These are phyloP conservation scores for Laetiporus sulphureus DNA, from an alignment of 1,284 basidiomycete species.

Conservation along the genomic window DNA sequence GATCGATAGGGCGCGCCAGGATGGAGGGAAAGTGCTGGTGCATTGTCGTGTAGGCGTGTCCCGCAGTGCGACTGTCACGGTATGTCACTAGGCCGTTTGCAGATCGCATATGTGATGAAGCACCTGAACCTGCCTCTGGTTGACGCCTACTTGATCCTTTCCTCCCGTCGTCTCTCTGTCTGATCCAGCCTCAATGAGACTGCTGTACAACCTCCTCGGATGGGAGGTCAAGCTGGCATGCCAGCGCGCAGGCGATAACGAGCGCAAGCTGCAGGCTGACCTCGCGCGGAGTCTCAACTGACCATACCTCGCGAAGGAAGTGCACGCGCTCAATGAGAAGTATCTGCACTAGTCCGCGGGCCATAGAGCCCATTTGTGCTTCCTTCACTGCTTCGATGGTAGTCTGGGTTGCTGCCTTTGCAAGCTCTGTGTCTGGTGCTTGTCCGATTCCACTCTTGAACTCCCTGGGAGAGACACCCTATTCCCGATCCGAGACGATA, in stretches of 20 bases:
- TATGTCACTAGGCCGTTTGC: slow-evolving; percentile 31
- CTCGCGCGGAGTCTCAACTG: slow-evolving; percentile 63
- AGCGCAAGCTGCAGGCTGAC: slow-evolving; percentile 43
- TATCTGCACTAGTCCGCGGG: slow-evolving; percentile 62
- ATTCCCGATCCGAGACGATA: too few species aligned
- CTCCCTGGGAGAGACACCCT: too few species aligned
- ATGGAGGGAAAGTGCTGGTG: slow-evolving; percentile 88
- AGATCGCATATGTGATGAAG: slow-evolving; percentile 97
- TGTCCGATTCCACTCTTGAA: too few species aligned
- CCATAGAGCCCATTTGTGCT: too few species aligned
- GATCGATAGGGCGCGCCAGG: slow-evolving; percentile 81
- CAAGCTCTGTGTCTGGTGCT: too few species aligned
- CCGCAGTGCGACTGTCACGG: slow-evolving; percentile 87
- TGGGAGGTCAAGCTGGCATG: slow-evolving; percentile 86
- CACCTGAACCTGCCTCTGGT: slow-evolving; percentile 83
- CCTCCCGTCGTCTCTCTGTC: slow-evolving; percentile 77
- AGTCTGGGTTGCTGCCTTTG: too few species aligned
- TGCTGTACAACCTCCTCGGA: slow-evolving; percentile 89
- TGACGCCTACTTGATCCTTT: slow-evolving; percentile 88
- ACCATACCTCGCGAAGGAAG: slow-evolving; percentile 75
- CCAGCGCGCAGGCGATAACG: slow-evolving; percentile 51
- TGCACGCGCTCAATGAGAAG: slow-evolving; percentile 75
- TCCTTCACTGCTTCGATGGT: too few species aligned
- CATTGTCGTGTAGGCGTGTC: slow-evolving; percentile 96
- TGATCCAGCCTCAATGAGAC: slow-evolving; percentile 94